Conservation (phyloP, 2,329 filamentous ascomycete genomes). For the Cercospora sp. region DNA sequence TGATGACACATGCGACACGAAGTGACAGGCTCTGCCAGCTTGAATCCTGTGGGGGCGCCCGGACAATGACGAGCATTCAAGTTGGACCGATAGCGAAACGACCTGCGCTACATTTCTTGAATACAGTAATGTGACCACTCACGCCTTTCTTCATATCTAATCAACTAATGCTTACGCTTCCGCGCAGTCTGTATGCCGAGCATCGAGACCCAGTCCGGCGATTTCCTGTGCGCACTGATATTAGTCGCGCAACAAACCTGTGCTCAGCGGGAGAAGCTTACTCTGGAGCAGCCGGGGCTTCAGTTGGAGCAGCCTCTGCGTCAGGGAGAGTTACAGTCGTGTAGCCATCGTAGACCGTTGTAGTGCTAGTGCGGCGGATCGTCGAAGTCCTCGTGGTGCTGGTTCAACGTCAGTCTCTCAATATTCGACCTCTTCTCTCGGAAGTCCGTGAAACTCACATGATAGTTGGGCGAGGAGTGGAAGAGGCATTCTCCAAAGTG, state of each 20-base stretch:
- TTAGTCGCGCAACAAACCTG: background rate
- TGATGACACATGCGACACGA: background rate
- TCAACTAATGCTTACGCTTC: conserved; percentile 5
- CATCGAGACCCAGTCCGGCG: conserved; percentile 16
- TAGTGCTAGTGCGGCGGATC: conserved; percentile 26
- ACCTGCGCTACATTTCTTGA: background rate
- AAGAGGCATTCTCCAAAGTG: conserved; percentile 32
- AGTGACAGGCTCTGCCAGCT: background rate
- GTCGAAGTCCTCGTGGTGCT: conserved; percentile 26
- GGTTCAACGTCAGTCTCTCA: background rate
- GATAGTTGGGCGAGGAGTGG: conserved; percentile 7
- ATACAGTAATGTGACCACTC: background rate
- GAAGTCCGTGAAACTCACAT: conserved; percentile 28
- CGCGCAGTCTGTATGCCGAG: conserved; percentile 18
- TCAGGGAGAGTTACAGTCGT: conserved; percentile 26
- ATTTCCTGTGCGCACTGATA: conserved; percentile 2
- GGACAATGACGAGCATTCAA: background rate
- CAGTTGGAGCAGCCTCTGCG: conserved; percentile 1
- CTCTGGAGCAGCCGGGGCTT: conserved; percentile 3
- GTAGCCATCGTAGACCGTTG: conserved; percentile 28
- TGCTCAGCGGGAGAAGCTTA: background rate
- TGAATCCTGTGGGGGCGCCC: background rate
- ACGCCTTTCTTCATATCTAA: background rate
- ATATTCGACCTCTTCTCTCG: background rate
- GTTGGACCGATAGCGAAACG: background rate